Evolutionary conservation across 2,329 filamentous ascomycete genomes (phyloP), one percentile per base, ranked within the genome.

Genomic region (Knufia fluminis): DNA sequence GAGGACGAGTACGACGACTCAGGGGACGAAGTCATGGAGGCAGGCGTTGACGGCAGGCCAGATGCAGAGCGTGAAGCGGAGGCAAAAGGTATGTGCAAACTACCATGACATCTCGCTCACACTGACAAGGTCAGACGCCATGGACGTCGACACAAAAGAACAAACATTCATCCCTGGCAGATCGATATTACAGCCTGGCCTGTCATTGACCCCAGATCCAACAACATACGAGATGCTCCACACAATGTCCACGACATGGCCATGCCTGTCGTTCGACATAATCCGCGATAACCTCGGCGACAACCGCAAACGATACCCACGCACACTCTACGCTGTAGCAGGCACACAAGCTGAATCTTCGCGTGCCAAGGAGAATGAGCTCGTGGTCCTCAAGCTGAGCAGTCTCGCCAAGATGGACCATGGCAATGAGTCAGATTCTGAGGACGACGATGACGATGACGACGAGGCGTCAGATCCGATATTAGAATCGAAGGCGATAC

Each of bases 151-250:
- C 69, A 54, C 54, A n/a, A 58, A 56, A 16, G 85, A 91, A 63
- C 83, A 86, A 66, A 94, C 89, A 35, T 98, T 97, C 69, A 96
- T 98, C 61, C 89, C 94, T 58, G 92, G 92, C 56, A 81, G 92
- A 62, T 88, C 89, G 67, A 91, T 92, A 71, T 78, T 97, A 55
- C 87, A 88, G 56, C 83, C 88, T 10, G 91, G 89, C 60, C 89
- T 97, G 73, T 90, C 88, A 3, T 78, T 98, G 50, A 82, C 89
- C 2, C 91, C 92, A 12, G 92, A 98, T 68, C 76, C 86, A 52
- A 87, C 86, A n/a, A 91, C 91, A 4, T 98, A 98, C 72, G 85
- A 96, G 66, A 94, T 98, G 89, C 80, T 98, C 52, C 92, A 98
- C 74, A 88, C 82, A 54, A 78, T 98, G 56, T 92, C 85, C 67